These are phyloP conservation scores for Colletotrichum karsti DNA, from an alignment of 2,329 filamentous ascomycete genomes.

Conservation along the genomic window DNA sequence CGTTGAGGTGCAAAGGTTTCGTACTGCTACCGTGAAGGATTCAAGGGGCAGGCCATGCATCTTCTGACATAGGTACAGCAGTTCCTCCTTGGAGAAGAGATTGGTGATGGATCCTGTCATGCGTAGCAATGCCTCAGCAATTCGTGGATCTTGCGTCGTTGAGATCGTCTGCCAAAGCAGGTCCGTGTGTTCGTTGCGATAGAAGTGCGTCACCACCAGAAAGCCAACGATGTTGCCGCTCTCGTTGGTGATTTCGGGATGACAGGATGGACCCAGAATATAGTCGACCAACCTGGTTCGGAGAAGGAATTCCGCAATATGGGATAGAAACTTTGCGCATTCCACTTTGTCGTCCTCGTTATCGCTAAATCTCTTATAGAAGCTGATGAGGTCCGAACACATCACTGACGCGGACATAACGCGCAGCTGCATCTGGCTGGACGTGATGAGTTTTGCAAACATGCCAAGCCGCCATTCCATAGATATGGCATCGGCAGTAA, in stretches of 20 bases:
- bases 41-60: constrained; percentile 71
- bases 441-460: constrained; percentile 77
- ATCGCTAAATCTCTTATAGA: constrained; percentile 70
- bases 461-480: constrained; percentile 76
- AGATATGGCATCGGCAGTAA: constrained; percentile 59
- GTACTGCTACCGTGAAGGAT: constrained; percentile 68
- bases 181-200: constrained; percentile 77
- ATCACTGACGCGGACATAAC: constrained; percentile 81
- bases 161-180: constrained; percentile 85
- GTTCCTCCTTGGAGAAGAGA: constrained; percentile 55
- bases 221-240: constrained; percentile 89
- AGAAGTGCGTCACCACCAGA: constrained; percentile 80
- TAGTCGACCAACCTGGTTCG: constrained; percentile 81
- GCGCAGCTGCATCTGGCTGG: constrained; percentile 89
- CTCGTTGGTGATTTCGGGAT: constrained; percentile 86
- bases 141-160: constrained; percentile 82
- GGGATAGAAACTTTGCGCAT: constrained; percentile 61
- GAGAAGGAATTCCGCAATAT: constrained; percentile 75
- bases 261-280: constrained; percentile 88
- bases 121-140: constrained; percentile 80
- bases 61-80: constrained; percentile 77
- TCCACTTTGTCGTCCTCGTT: constrained; percentile 42
- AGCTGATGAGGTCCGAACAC: constrained; percentile 72
- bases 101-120: constrained; percentile 64
- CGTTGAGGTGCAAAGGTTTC: constrained; percentile 67